A percentile compares a stretch with the other conserved stretches of the same genome.
Evolutionary conservation across 345 rosid genomes (phyloP).

Genomic region (Ceriops decandra): DNA sequence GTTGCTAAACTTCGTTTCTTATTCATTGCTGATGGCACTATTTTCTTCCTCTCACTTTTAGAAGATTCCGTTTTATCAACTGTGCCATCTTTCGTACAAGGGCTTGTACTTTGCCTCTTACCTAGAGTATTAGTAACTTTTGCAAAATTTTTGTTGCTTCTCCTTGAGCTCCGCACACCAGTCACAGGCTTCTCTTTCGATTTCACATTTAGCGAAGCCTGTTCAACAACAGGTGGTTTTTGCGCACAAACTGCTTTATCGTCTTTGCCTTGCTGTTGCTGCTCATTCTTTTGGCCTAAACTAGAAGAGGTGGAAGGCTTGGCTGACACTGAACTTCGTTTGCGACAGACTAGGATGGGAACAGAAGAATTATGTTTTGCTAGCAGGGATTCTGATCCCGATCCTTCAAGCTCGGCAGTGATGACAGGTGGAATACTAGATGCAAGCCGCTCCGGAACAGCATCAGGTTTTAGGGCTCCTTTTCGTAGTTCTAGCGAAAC

Average conservation of each 20-base stretch:
- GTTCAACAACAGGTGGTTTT: conserved; percentile 22
- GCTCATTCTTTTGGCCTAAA: conserved; percentile 37
- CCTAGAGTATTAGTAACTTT: conserved; percentile 7
- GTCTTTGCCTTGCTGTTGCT: conserved; percentile 13
- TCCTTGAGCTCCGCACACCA: conserved; percentile 60
- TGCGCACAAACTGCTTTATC: conserved; percentile 18
- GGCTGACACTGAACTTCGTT: conserved; percentile 41
- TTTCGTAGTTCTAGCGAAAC: conserved; percentile 39
- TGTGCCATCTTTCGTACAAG: conserved; percentile 18
- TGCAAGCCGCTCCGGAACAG: neutral
- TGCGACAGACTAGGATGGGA: conserved; percentile 55
- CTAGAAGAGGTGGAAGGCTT: conserved; percentile 45
- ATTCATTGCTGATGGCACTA: conserved; percentile 27
- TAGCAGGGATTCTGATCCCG: conserved; percentile 48
- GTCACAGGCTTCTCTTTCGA: conserved; percentile 43
- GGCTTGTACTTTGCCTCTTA: conserved; percentile 31
- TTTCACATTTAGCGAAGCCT: conserved; percentile 30
- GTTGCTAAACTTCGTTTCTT: conserved; percentile 66
- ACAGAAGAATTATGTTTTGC: conserved; percentile 39
- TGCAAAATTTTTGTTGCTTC: conserved; percentile 35
- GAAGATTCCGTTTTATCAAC: conserved; percentile 14
- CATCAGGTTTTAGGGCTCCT: conserved; percentile 22
- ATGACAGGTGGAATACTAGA: conserved; percentile 5
- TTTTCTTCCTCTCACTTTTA: conserved; percentile 30
- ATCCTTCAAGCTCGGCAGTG: conserved; percentile 39